Base-by-base conservation (phyloP, 176 grass and related monocot genomes). In the Carex pumila region DNA sequence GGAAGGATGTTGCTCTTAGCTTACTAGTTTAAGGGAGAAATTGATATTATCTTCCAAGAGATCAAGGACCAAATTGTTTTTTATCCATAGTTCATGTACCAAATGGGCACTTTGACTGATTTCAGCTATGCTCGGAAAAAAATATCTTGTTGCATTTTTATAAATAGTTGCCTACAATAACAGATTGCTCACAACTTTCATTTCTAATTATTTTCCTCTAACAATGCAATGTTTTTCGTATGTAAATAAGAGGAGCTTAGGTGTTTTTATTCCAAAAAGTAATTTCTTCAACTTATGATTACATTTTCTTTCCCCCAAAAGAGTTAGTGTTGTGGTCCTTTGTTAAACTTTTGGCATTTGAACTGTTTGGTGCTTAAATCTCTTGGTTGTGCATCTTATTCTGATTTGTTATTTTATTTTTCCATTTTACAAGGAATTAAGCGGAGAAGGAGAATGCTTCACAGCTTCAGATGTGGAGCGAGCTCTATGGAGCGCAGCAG, bases 401-500 rank as follows among this genome's bases (percentile, higher is more conserved):
- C 58, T 88, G 19, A 87, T 64, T 59, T 15, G 3, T 79, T 65
- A 4, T 71, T 88, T 69, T 64, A 17, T 66, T 22, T 79, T 30
- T 45, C 70, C 25, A 70, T 63, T 69, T 80, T 59, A 82, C 79
- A 85, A 98, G 95, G 95, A 98, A 84, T 85, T 98, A 84, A 93
- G 89, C 12, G 18, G 39, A 15, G 89, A 87, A 74, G 92, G 86
- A 56, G 87, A 89, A 86, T 84, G 18, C 76, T 93, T 98, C 64
- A 93, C 92, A 4, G 84, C 92, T 22, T 85, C 89, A 0, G 89
- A 98, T 72, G 81, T 98, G 36, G 92, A 94, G 47, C 87, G 89
- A 73, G 89, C 95, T 4, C 29, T 94, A 31, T 93, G 95, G 95
- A 94, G 95, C 79, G 90, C 95, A 2, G 81, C 63, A n/a, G 70